Evolutionary conservation across 805 yeast species (phyloP).

Genomic region (Candida ficus): DNA sequence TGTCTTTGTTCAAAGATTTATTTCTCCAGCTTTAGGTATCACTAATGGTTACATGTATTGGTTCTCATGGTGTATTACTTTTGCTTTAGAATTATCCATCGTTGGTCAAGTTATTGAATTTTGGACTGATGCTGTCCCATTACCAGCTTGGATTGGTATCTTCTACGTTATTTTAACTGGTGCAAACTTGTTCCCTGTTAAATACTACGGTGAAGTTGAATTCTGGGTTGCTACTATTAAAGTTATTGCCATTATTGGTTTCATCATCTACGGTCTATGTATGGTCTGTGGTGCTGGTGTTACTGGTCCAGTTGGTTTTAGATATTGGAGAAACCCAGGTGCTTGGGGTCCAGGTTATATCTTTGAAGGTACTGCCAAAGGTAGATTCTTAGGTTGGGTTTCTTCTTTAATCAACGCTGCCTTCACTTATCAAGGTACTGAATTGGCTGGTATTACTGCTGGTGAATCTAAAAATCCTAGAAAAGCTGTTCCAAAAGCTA

Average conservation of each 20-base stretch:
- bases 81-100: conserved; percentile 67
- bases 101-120: conserved; percentile 59
- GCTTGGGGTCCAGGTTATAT: conserved; percentile 66
- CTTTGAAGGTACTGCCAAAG: conserved; percentile 44
- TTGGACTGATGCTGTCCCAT: conserved; percentile 68
- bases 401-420: conserved; percentile 66
- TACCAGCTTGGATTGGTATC: conserved; percentile 67
- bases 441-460: conserved; percentile 67
- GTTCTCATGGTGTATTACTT: conserved; percentile 76
- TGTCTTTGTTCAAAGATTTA: conserved; percentile 62
- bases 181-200: conserved; percentile 62
- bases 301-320: conserved; percentile 69
- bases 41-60: conserved; percentile 71
- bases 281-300: conserved; percentile 74
- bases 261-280: conserved; percentile 57
- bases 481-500: conserved; percentile 67
- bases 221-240: conserved; percentile 69
- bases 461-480: conserved; percentile 72
- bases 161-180: conserved; percentile 52
- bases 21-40: conserved; percentile 68
- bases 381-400: conserved; percentile 64
- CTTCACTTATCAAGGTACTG: conserved; percentile 80
- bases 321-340: conserved; percentile 79
- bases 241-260: conserved; percentile 67
- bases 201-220: conserved; percentile 68